Conservation (phyloP, 2,329 filamentous ascomycete genomes). For the Verticillium klebahnii region DNA sequence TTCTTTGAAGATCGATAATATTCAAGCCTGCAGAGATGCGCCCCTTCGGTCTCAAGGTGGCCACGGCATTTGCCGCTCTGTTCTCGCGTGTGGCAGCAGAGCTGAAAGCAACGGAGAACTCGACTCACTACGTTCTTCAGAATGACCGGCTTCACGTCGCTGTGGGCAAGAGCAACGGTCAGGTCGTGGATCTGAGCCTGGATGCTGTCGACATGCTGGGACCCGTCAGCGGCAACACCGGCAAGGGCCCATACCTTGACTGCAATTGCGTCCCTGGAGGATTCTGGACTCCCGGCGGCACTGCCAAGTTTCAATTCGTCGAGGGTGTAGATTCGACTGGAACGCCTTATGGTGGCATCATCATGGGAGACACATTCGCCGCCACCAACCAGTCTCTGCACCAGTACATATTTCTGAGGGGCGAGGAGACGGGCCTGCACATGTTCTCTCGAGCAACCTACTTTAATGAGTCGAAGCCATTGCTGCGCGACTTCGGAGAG, state of each 20-base stretch:
- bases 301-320: constrained; percentile 39
- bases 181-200: constrained; percentile 26
- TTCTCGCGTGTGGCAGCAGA: neutral
- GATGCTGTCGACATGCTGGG: constrained; percentile 47
- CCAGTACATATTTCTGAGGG: constrained; percentile 61
- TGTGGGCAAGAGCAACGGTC: constrained; percentile 29
- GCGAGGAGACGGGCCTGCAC: constrained; percentile 59
- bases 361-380: constrained; percentile 55
- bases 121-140: constrained; percentile 25
- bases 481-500: constrained; percentile 55
- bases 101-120: constrained; percentile 18
- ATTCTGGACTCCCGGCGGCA: constrained; percentile 53
- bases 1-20: neutral
- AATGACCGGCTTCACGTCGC: constrained; percentile 32
- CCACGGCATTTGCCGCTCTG: neutral
- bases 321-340: constrained; percentile 42
- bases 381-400: constrained; percentile 54
- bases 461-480: constrained; percentile 50
- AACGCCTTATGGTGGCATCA: constrained; percentile 51
- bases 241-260: constrained; percentile 55
- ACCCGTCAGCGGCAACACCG: constrained; percentile 21
- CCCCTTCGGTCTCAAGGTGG: neutral
- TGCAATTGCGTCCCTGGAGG: constrained; percentile 58
- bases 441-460: constrained; percentile 57
- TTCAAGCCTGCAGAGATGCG: neutral